These are phyloP conservation scores for Hysterangium stoloniferum DNA, from an alignment of 768 basidiomycete genomes.

Conservation along the genomic window DNA sequence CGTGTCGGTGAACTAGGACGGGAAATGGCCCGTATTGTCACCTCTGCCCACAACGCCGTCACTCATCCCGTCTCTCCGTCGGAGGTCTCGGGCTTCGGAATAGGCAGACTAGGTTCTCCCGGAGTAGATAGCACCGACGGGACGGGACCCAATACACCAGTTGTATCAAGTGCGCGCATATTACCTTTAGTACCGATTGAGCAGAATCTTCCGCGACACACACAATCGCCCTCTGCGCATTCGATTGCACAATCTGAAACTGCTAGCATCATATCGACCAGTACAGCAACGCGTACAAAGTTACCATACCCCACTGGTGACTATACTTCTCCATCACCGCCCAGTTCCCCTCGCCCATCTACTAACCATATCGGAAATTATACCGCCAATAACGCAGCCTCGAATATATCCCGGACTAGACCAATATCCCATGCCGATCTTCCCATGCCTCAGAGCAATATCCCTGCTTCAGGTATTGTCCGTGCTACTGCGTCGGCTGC, in stretches of 20 bases:
- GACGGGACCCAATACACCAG: slow-evolving; percentile 4
- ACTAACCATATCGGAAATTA: neutral
- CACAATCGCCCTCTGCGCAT: slow-evolving; percentile 9
- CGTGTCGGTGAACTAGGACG: slow-evolving; percentile 68
- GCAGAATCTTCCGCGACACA: neutral
- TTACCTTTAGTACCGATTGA: neutral
- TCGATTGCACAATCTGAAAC: slow-evolving; percentile 12
- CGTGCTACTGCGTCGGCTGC: slow-evolving; percentile 10
- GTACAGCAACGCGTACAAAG: slow-evolving; percentile 38
- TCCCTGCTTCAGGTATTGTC: slow-evolving; percentile 12
- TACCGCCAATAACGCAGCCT: slow-evolving; percentile 19
- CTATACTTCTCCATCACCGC: slow-evolving; percentile 60
- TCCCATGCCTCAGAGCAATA: slow-evolving; percentile 21
- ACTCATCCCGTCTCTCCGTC: slow-evolving; percentile 9
- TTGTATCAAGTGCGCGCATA: neutral
- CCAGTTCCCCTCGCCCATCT: slow-evolving; percentile 39
- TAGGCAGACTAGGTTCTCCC: slow-evolving; percentile 3
- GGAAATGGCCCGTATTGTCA: slow-evolving; percentile 70
- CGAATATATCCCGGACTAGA: slow-evolving; percentile 22
- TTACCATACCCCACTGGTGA: slow-evolving; percentile 81
- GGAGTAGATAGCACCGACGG: slow-evolving; percentile 17
- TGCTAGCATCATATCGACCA: slow-evolving; percentile 10
- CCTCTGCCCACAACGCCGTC: slow-evolving; percentile 14
- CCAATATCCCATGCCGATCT: slow-evolving; percentile 45
- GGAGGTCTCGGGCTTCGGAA: slow-evolving; percentile 6